phyloP scores from a whole-genome alignment of 2,329 filamentous ascomycete species.

The Scleromitrula shiraiana region DNA sequence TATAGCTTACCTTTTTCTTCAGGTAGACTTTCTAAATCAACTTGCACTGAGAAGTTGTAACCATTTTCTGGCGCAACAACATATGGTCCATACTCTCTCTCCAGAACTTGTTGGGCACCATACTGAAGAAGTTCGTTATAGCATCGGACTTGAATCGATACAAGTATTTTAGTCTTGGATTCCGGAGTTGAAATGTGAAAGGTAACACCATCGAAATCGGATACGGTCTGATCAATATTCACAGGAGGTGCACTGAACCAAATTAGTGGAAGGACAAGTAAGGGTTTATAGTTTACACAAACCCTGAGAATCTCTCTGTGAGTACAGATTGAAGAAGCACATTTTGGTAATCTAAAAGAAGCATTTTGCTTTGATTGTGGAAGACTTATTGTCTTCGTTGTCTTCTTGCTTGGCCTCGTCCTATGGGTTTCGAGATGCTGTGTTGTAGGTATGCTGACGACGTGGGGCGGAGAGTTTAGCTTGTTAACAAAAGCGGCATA shows the following conservation, averaged over 20 bases:
- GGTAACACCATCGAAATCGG: constrained; percentile 97
- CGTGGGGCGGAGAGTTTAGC: constrained; percentile 7
- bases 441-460: constrained; percentile 10
- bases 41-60: constrained; percentile 89
- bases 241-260: constrained; percentile 66
- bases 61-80: constrained; percentile 81
- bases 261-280: constrained; percentile 19
- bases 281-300: constrained; percentile 6
- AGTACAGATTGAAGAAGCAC: constrained; percentile 94
- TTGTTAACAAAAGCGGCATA: constrained; percentile 6
- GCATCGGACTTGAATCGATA: constrained; percentile 93
- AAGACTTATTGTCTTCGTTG: neutral
- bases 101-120: constrained; percentile 82
- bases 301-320: constrained; percentile 70
- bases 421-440: constrained; percentile 3
- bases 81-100: constrained; percentile 90
- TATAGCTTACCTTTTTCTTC: constrained; percentile 57
- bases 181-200: constrained; percentile 98
- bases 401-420: neutral
- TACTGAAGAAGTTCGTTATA: constrained; percentile 88
- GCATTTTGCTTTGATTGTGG: constrained; percentile 53
- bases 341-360: constrained; percentile 98
- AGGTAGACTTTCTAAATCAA: constrained; percentile 84
- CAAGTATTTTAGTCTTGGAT: constrained; percentile 83
- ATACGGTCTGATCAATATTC: constrained; percentile 95